A percentile compares a stretch with the other conserved stretches of the same genome.
Conservation (phyloP, 768 basidiomycete species). For the Boletus subparvulus region DNA sequence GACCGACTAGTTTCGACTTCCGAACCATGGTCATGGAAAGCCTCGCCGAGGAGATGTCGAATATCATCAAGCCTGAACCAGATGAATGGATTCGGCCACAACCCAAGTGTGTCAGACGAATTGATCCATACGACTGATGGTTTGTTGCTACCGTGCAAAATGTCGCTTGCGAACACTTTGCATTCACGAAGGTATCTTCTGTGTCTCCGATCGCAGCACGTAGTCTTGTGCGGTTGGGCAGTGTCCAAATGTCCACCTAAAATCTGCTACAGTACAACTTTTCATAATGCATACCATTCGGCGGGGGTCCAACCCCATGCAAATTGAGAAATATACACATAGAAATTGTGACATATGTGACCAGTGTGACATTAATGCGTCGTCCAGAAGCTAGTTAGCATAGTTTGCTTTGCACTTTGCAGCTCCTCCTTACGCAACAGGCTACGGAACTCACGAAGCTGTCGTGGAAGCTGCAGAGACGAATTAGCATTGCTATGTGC, state of each 20-base stretch:
- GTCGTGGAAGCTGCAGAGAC: too few relatives aligned
- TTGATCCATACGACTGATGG: constrained; percentile 3
- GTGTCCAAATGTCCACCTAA: constrained; percentile 85
- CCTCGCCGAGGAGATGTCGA: background rate
- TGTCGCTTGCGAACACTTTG: background rate
- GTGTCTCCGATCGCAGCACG: constrained; percentile 84
- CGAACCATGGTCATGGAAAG: background rate
- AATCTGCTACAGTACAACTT: too few relatives aligned
- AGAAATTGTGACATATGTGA: too few relatives aligned
- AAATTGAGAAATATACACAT: too few relatives aligned
- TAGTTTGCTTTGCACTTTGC: too few relatives aligned
- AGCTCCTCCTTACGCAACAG: too few relatives aligned
- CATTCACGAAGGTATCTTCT: constrained; percentile 24
- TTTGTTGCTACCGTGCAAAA: background rate
- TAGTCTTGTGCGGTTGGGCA: constrained; percentile 66
- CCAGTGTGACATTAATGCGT: too few relatives aligned
- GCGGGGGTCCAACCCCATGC: too few relatives aligned
- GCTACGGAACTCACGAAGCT: too few relatives aligned
- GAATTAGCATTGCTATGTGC: too few relatives aligned
- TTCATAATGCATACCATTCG: too few relatives aligned
- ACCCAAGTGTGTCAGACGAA: constrained; percentile 19
- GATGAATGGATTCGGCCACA: constrained; percentile 25
- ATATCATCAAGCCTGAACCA: background rate
- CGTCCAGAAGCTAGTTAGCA: too few relatives aligned
- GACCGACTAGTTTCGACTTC: background rate